Percentiles rank a stretch among this genome's conserved stretches.
These are phyloP conservation scores for Globisporangium mamillatum DNA, from an alignment of 352 stramenopile species.

Conservation along the genomic window DNA sequence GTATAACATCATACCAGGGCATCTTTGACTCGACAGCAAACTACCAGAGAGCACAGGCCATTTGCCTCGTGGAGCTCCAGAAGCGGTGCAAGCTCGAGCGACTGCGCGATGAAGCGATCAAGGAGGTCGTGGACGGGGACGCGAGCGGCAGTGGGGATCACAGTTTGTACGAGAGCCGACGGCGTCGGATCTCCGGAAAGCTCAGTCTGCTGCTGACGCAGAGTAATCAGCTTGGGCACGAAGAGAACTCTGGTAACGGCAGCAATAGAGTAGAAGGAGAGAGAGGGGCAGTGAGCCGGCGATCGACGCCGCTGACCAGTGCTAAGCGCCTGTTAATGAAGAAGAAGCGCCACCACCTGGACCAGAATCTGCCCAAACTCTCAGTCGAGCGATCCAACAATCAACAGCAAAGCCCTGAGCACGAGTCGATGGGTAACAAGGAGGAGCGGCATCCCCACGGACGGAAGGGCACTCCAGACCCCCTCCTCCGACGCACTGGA, in stretches of 20 bases:
- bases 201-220: slow-evolving; percentile 15
- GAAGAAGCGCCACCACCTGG: neutral
- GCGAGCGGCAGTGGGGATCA: neutral
- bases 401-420: neutral
- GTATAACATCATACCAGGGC: slow-evolving; percentile 18
- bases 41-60: slow-evolving; percentile 50
- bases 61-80: slow-evolving; percentile 72
- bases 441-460: neutral
- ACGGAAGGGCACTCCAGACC: neutral
- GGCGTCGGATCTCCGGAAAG: slow-evolving; percentile 10
- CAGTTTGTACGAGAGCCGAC: neutral
- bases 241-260: neutral
- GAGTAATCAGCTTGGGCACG: slow-evolving; percentile 17
- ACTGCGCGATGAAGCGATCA: slow-evolving; percentile 59
- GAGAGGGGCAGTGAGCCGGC: neutral
- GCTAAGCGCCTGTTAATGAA: neutral
- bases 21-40: slow-evolving; percentile 68
- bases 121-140: slow-evolving; percentile 38
- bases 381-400: neutral
- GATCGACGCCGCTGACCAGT: neutral
- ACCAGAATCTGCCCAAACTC: neutral
- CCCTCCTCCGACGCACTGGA: neutral
- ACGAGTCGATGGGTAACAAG: neutral
- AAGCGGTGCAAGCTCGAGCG: slow-evolving; percentile 58
- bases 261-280: neutral